Evolutionary conservation across 805 yeast genomes (phyloP).

Genomic region (Jamesozyma piceae): DNA sequence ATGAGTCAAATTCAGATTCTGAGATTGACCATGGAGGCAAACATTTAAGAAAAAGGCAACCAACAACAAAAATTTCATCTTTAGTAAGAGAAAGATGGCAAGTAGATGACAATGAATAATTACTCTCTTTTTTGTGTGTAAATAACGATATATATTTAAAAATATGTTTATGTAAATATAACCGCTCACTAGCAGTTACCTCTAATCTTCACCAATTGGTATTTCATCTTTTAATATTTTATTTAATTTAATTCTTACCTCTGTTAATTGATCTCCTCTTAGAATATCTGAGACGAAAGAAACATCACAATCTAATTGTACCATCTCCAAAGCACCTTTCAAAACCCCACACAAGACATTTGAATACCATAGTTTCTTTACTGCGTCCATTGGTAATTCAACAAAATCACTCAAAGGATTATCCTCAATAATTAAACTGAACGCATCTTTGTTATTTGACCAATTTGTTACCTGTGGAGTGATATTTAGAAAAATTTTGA

Average conservation of each 20-base stretch:
- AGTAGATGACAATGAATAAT: constrained; percentile 18
- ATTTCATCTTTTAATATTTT: constrained; percentile 82
- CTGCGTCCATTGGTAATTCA: constrained; percentile 77
- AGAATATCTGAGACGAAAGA: constrained; percentile 69
- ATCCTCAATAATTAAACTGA: constrained; percentile 63
- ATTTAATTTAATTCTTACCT: constrained; percentile 60
- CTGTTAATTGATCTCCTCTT: constrained; percentile 77
- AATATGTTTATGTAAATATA: too few species aligned
- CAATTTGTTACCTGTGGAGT: constrained; percentile 69
- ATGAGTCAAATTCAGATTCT: constrained; percentile 1
- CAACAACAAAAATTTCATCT: constrained; percentile 17
- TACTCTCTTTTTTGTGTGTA: too few species aligned
- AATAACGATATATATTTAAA: too few species aligned
- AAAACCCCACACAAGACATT: constrained; percentile 84
- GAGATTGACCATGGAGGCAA: constrained; percentile 2
- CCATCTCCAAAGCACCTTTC: constrained; percentile 90
- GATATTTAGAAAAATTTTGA: constrained; percentile 78
- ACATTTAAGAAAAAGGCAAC: constrained; percentile 4
- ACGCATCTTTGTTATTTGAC: constrained; percentile 66
- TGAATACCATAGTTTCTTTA: constrained; percentile 80
- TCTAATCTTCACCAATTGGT: constrained; percentile 96
- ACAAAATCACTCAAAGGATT: constrained; percentile 94
- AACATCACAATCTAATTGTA: constrained; percentile 83
- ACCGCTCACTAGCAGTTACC: too few species aligned
- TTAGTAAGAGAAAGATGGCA: constrained; percentile 23